Base-by-base conservation (phyloP, 1,139 yeast species). In the Petasospora rhodanensis region DNA sequence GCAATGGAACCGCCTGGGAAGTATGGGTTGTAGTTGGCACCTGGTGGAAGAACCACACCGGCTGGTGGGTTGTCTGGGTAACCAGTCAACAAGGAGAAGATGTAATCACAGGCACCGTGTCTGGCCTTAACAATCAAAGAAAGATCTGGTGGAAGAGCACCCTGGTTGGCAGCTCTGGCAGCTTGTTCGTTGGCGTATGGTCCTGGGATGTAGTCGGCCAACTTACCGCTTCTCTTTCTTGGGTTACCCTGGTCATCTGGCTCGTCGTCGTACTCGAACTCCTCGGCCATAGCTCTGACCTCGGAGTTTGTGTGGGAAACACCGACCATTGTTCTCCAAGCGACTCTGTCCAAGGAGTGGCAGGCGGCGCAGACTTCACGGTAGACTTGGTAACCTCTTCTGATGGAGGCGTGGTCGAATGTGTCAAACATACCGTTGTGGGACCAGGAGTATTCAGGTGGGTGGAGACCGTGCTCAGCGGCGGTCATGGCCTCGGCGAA, bases 1-100 rank as follows among this genome's bases (percentile, higher is more conserved):
- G 96, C 97, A 72, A 91, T 89, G 31, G 96, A 74, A 51, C 98
- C 97, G 69, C 97, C 97, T 59, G 99, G 97, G 95, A 91, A 91
- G 75, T 91, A 91, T 59, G 98, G 98, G 76, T 93, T 93, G 71
- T 91, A 93, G 79, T 89, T 91, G 46, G 95, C 66, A 46, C 97
- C 98, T 43, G 85, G 83, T 41, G 97, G 93, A 57, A 91, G 73
- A 34, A 65, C 73, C 45, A 86, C 96, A 70, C 99, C 99, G 26
- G 96, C 97, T 49, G 99, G 99, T 39, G 95, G 83, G 44, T 91
- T 97, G 36, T 91, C 98, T 55, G 97, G 97, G 73, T 91, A 91
- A 59, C 99, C 98, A 45, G 98, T 91, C 66, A 91, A 80, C 60
- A 93, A 70, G 24, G 96, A 67, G 65, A 91, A 91, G 64, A 91